These are phyloP conservation scores for Litchi chinensis DNA, from an alignment of 345 rosid genomes.

Conservation along the genomic window DNA sequence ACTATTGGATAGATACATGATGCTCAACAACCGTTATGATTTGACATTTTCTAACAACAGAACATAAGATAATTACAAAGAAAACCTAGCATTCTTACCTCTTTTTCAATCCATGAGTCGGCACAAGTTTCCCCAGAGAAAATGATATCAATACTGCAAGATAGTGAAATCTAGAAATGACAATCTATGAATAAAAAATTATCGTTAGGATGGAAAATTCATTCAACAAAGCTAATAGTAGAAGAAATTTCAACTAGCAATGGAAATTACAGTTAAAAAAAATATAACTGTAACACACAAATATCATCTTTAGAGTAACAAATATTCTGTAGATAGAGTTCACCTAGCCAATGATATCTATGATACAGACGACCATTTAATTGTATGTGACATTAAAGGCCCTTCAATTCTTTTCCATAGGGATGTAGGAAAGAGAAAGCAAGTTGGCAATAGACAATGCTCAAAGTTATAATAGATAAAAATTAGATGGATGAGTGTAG, in stretches of 20 bases:
- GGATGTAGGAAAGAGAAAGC: background rate
- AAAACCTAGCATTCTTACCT: conserved; percentile 43
- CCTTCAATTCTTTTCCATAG: background rate
- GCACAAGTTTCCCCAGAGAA: conserved; percentile 86
- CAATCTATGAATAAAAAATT: background rate
- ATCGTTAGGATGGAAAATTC: conserved; percentile 4
- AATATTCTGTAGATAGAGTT: background rate
- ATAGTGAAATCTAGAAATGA: conserved; percentile 24
- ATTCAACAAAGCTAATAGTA: background rate
- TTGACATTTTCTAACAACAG: background rate
- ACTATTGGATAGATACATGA: background rate
- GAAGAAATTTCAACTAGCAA: background rate
- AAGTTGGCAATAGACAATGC: background rate
- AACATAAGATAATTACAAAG: background rate
- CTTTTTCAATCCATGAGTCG: conserved; percentile 93
- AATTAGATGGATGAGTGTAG: background rate
- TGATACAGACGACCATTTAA: background rate
- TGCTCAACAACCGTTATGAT: background rate
- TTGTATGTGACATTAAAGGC: too few relatives aligned
- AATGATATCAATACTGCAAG: conserved; percentile 75
- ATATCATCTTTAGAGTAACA: background rate
- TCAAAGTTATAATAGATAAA: background rate
- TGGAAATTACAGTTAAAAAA: background rate
- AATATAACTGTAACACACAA: background rate
- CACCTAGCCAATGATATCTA: background rate